Conservation (phyloP, 2,329 filamentous ascomycete genomes). For the Arachnopeziza araneosa region DNA sequence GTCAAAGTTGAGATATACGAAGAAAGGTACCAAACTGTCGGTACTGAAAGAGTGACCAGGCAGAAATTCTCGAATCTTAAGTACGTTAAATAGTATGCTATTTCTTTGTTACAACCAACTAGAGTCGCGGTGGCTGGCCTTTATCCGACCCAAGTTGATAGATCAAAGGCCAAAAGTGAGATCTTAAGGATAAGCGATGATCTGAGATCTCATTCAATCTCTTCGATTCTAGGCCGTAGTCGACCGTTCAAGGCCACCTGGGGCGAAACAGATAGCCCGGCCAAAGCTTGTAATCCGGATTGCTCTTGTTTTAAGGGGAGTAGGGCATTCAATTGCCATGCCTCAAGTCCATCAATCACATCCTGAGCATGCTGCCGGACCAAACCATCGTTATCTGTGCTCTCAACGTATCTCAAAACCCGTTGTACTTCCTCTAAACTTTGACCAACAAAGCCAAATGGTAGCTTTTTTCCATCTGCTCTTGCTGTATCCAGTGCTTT, state of each 20-base stretch:
- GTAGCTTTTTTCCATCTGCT: constrained; percentile 40
- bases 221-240: constrained; percentile 47
- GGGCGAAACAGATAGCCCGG: constrained; percentile 40
- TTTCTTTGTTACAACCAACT: not conserved
- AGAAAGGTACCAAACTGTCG: not conserved
- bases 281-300: constrained; percentile 32
- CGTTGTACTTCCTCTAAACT: constrained; percentile 57
- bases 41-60: not conserved
- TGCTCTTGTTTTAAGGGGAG: constrained; percentile 9
- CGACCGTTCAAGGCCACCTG: constrained; percentile 10
- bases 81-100: not conserved
- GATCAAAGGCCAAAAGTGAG: not conserved
- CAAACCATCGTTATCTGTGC: constrained; percentile 62
- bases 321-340: constrained; percentile 49
- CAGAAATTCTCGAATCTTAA: not conserved
- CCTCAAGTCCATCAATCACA: constrained; percentile 61
- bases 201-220: constrained; percentile 47
- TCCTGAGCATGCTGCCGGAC: constrained; percentile 62
- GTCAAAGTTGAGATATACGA: not conserved
- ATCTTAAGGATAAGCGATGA: not conserved
- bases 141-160: not conserved
- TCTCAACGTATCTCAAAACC: constrained; percentile 57
- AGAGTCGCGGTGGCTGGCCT: not conserved
- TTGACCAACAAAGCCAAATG: constrained; percentile 48
- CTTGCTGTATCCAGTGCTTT: constrained; percentile 51